phyloP scores from a whole-genome alignment of 2,329 filamentous ascomycete genomes.

The Sporothrix curviconia region DNA sequence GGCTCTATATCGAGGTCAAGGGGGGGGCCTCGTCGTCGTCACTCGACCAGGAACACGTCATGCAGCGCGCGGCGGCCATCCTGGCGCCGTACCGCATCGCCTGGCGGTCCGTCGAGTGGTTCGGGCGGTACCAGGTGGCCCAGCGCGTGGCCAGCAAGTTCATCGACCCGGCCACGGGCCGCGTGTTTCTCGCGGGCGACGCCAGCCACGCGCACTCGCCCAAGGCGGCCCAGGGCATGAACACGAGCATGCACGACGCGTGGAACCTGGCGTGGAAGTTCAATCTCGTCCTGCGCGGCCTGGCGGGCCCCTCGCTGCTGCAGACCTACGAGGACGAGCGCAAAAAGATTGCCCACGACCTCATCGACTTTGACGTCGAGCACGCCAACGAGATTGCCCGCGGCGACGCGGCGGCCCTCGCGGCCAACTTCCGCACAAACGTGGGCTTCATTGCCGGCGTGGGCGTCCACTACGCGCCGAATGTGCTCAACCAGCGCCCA shows the following conservation, averaged over 20 bases:
- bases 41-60: slow-evolving; percentile 57
- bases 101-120: neutral
- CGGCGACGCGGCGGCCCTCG: slow-evolving; percentile 52
- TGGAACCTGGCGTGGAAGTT: slow-evolving; percentile 52
- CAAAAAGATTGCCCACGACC: slow-evolving; percentile 23
- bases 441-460: slow-evolving; percentile 62
- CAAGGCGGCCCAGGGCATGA: slow-evolving; percentile 52
- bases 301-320: slow-evolving; percentile 33
- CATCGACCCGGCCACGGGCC: slow-evolving; percentile 24
- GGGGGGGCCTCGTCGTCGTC: slow-evolving; percentile 19
- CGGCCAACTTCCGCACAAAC: slow-evolving; percentile 58
- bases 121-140: neutral
- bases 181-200: slow-evolving; percentile 50
- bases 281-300: slow-evolving; percentile 32
- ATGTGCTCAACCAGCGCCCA: slow-evolving; percentile 38
- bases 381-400: slow-evolving; percentile 36
- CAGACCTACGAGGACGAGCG: slow-evolving; percentile 43
- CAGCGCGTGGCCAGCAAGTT: neutral
- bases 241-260: slow-evolving; percentile 46
- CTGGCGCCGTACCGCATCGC: slow-evolving; percentile 48
- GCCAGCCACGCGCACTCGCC: slow-evolving; percentile 51
- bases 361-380: slow-evolving; percentile 23
- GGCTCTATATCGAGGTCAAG: slow-evolving; percentile 54
- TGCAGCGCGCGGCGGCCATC: slow-evolving; percentile 52
- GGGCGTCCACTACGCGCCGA: slow-evolving; percentile 51